Conservation (phyloP, 805 yeast species). For the Hanseniaspora vineae region DNA sequence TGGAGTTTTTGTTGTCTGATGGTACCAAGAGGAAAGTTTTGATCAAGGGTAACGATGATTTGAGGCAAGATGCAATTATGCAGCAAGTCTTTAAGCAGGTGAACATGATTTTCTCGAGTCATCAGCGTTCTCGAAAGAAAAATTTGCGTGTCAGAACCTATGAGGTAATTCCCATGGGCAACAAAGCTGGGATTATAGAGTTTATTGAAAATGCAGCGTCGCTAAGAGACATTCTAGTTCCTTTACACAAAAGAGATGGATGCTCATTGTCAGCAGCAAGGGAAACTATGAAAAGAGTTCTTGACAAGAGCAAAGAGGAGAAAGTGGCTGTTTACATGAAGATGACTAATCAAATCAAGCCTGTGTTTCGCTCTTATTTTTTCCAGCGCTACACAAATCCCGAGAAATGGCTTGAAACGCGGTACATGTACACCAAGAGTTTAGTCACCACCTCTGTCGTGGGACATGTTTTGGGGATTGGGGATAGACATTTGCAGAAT, state of each 20-base stretch:
- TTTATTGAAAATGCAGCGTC: constrained; percentile 72
- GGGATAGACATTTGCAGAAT: constrained; percentile 91
- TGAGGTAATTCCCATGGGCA: constrained; percentile 81
- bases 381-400: constrained; percentile 53
- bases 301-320: constrained; percentile 30
- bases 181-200: constrained; percentile 77
- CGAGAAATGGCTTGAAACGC: constrained; percentile 58
- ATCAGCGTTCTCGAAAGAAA: constrained; percentile 20
- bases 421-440: constrained; percentile 58
- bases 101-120: constrained; percentile 42
- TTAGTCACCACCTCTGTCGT: constrained; percentile 76
- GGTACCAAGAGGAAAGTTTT: constrained; percentile 51
- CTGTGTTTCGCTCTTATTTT: constrained; percentile 62
- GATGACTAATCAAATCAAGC: constrained; percentile 40
- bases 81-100: constrained; percentile 91
- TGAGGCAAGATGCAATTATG: constrained; percentile 94
- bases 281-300: constrained; percentile 45
- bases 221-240: constrained; percentile 51
- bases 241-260: constrained; percentile 45
- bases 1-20: constrained; percentile 37
- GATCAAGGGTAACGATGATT: constrained; percentile 78
- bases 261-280: constrained; percentile 48
- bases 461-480: constrained; percentile 81
- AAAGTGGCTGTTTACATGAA: constrained; percentile 34
- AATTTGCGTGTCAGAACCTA: constrained; percentile 64